A percentile compares a stretch with the other conserved stretches of the same genome.
Evolutionary conservation across 2,329 filamentous ascomycete species (phyloP).

Genomic region (Mycogone perniciosa): DNA sequence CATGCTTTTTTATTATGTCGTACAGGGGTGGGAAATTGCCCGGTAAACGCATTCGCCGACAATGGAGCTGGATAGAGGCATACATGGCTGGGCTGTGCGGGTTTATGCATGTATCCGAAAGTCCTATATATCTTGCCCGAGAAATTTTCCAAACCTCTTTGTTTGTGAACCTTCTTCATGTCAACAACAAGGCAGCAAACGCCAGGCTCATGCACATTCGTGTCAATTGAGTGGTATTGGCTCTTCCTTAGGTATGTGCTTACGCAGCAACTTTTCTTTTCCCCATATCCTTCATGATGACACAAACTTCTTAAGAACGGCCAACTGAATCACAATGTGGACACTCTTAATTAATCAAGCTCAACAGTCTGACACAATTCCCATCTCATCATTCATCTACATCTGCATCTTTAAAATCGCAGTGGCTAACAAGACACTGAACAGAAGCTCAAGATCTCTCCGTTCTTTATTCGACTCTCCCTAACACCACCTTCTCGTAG

Average conservation of each 20-base stretch:
- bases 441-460: neutral
- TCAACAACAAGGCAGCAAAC: too few relatives aligned
- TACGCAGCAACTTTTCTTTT: conserved; percentile 11
- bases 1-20: conserved; percentile 17
- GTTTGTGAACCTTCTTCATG: too few relatives aligned
- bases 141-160: neutral
- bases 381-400: neutral
- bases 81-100: conserved; percentile 21
- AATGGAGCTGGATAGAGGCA: conserved; percentile 18
- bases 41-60: conserved; percentile 4
- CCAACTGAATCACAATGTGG: conserved; percentile 58
- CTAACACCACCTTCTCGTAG: conserved; percentile 13
- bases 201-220: neutral
- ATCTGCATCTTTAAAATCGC: neutral
- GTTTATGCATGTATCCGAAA: conserved; percentile 9
- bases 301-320: conserved; percentile 56
- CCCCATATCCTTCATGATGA: conserved; percentile 43
- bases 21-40: conserved; percentile 7
- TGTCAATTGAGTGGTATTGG: neutral
- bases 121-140: conserved; percentile 1
- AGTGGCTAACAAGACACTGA: conserved; percentile 21
- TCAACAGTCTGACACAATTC: conserved; percentile 53
- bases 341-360: conserved; percentile 51
- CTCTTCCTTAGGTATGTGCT: conserved; percentile 3
- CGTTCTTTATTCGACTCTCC: conserved; percentile 5